These are phyloP conservation scores for Colletotrichum orchidophilum DNA, from an alignment of 2,329 filamentous ascomycete species.

Conservation along the genomic window DNA sequence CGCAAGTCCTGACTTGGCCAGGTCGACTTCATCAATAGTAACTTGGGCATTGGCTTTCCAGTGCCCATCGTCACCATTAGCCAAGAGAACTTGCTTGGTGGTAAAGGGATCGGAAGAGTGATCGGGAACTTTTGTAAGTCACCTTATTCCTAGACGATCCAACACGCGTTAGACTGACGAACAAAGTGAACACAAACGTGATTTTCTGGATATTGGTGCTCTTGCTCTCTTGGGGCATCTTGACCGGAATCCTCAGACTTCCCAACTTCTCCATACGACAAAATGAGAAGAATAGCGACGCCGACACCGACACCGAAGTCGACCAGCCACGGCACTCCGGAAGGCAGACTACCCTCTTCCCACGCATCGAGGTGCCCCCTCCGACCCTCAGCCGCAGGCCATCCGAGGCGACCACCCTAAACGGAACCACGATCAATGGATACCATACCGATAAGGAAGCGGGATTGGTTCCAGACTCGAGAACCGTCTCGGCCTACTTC, in stretches of 20 bases:
- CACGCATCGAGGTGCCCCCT: constrained; percentile 2
- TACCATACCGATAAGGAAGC: constrained; percentile 32
- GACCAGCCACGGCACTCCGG: neutral
- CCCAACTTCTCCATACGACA: neutral
- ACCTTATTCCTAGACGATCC: neutral
- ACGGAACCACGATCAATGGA: constrained; percentile 16
- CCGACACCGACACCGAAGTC: neutral
- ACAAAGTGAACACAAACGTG: constrained; percentile 46
- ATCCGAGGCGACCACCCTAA: constrained; percentile 23
- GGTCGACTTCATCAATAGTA: constrained; percentile 60
- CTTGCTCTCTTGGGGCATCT: constrained; percentile 29
- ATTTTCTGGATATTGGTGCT: constrained; percentile 47
- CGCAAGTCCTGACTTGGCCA: constrained; percentile 37
- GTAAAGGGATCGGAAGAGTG: constrained; percentile 50
- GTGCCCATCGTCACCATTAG: constrained; percentile 59
- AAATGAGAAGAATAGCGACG: neutral
- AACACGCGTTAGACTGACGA: neutral
- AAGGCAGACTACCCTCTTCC: neutral
- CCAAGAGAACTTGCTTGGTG: constrained; percentile 43
- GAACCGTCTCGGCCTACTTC: constrained; percentile 25
- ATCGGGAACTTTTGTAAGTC: constrained; percentile 55
- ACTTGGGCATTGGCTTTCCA: constrained; percentile 61
- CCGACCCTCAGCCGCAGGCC: constrained; percentile 1
- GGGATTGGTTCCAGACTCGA: constrained; percentile 12
- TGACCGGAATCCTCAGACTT: neutral